Conservation (phyloP, 108 stramenopile genomes). For the Parietichytrium sp. region DNA sequence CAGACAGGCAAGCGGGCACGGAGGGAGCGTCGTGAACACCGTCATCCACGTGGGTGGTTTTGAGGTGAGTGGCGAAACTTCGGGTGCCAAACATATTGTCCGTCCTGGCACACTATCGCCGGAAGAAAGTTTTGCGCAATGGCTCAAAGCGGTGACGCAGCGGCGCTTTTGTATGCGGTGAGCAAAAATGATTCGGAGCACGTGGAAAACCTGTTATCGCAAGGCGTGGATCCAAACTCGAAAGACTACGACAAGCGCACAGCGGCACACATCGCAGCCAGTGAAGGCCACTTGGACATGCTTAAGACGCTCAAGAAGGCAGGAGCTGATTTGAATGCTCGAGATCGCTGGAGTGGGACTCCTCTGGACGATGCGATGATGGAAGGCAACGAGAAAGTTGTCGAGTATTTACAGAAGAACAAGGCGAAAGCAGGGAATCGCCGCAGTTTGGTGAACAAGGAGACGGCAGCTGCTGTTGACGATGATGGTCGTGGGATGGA, state of each 20-base stretch:
- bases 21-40: too few relatives aligned
- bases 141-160: too few relatives aligned
- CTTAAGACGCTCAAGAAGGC: constrained; percentile 61
- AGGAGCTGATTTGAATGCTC: constrained; percentile 74
- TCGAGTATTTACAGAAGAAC: constrained; percentile 47
- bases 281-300: constrained; percentile 71
- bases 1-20: too few relatives aligned
- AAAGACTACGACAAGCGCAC: constrained; percentile 84
- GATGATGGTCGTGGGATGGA: not conserved
- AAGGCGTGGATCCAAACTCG: constrained; percentile 67
- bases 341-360: constrained; percentile 78
- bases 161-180: constrained; percentile 32
- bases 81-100: too few relatives aligned
- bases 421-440: constrained; percentile 33
- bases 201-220: constrained; percentile 38
- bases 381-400: constrained; percentile 53
- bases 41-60: too few relatives aligned
- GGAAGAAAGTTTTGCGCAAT: too few relatives aligned
- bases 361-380: constrained; percentile 75
- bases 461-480: constrained; percentile 55
- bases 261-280: constrained; percentile 78
- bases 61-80: too few relatives aligned
- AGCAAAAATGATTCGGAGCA: not conserved
- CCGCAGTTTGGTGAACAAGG: constrained; percentile 41
- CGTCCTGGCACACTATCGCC: too few relatives aligned